Evolutionary conservation across 2,329 filamentous ascomycete species (phyloP).

Genomic region (Exserohilum rostratum): DNA sequence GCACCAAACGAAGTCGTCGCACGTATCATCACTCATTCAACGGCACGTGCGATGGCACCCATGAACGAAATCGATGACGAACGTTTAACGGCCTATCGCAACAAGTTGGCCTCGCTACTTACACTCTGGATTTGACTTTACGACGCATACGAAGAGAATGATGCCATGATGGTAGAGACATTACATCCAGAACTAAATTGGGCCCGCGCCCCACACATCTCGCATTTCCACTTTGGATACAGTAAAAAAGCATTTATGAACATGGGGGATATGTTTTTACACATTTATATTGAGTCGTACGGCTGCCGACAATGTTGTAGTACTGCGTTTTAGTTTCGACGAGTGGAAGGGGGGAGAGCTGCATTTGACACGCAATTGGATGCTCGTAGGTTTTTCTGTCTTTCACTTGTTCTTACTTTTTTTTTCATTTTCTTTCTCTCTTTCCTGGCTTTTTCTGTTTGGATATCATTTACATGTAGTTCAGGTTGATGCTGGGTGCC

Average conservation of each 20-base stretch:
- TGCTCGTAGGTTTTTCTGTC: neutral
- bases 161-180: constrained; percentile 50
- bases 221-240: constrained; percentile 29
- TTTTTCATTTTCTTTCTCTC: neutral
- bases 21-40: constrained; percentile 32
- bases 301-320: constrained; percentile 1
- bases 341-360: neutral
- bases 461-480: constrained; percentile 11
- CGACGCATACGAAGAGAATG: constrained; percentile 51
- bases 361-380: constrained; percentile 12
- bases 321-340: constrained; percentile 1
- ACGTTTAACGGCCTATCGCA: constrained; percentile 42
- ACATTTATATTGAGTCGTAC: constrained; percentile 5
- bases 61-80: constrained; percentile 39
- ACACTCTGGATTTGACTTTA: constrained; percentile 41
- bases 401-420: neutral
- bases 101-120: constrained; percentile 29
- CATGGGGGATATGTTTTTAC: constrained; percentile 30
- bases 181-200: constrained; percentile 36
- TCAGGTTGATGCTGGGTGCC: constrained; percentile 7
- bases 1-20: constrained; percentile 23
- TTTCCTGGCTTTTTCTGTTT: neutral
- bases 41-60: constrained; percentile 31
- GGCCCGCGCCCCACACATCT: constrained; percentile 35
- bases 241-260: constrained; percentile 44